A percentile compares a stretch with the other conserved stretches of the same genome.
Conservation (phyloP, 176 grass and related monocot genomes). For the Triticum aestivum region IWGSC_CS_RefSeq_v2.1 NC_057800.1:693487209-693487708, state of each 20-base stretch:
- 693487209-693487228: slow-evolving; percentile 88
- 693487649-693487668: not conserved
- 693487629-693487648: not conserved
- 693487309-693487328: not conserved
- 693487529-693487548: not conserved
- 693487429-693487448: slow-evolving; percentile 94
- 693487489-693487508: slow-evolving; percentile 14
- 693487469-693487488: slow-evolving; percentile 94
- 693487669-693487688: too few species aligned
- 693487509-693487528: not conserved
- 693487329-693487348: not conserved
- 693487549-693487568: not conserved
- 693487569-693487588: slow-evolving; percentile 17
- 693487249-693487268: not conserved
- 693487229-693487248: slow-evolving; percentile 58
- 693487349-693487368: slow-evolving; percentile 8
- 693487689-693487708: too few species aligned
- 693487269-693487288: not conserved
- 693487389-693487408: slow-evolving; percentile 98
- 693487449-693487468: slow-evolving; percentile 85
- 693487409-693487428: slow-evolving; percentile 96
- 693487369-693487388: slow-evolving; percentile 32
- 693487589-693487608: not conserved
- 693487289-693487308: not conserved
- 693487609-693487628: not conserved